Evolutionary conservation across 2,329 filamentous ascomycete genomes (phyloP).

Genomic region (Stagonosporopsis tanaceti): DNA sequence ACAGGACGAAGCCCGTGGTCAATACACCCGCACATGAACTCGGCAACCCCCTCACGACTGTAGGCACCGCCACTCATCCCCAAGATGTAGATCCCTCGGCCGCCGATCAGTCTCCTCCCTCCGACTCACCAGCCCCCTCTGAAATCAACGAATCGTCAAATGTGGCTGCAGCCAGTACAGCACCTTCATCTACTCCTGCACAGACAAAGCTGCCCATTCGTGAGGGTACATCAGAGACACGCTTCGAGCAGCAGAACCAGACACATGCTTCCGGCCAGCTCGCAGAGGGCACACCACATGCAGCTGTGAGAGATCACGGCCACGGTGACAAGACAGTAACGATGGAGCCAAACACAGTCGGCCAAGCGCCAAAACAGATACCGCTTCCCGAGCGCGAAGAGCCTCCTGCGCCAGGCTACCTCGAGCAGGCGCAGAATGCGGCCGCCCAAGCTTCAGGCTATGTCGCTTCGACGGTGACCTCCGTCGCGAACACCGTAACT

Average conservation of each 20-base stretch:
- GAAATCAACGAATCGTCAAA: slow-evolving; percentile 19
- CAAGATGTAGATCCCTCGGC: slow-evolving; percentile 31
- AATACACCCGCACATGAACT: slow-evolving; percentile 41
- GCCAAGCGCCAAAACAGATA: slow-evolving; percentile 59
- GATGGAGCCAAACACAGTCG: slow-evolving; percentile 58
- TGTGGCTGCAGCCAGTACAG: slow-evolving; percentile 2
- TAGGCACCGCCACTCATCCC: slow-evolving; percentile 50
- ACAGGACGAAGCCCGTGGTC: slow-evolving; percentile 35
- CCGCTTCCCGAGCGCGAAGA: slow-evolving; percentile 47
- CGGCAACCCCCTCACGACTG: slow-evolving; percentile 39
- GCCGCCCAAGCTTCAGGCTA: slow-evolving; percentile 41
- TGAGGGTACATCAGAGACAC: slow-evolving; percentile 53
- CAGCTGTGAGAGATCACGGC: slow-evolving; percentile 51
- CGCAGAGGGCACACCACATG: slow-evolving; percentile 53
- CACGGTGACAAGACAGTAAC: slow-evolving; percentile 55
- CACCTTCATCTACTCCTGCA: slow-evolving; percentile 19
- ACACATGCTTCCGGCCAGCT: slow-evolving; percentile 57
- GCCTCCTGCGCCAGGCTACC: slow-evolving; percentile 43
- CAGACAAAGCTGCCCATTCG: slow-evolving; percentile 39
- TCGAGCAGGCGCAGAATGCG: slow-evolving; percentile 55
- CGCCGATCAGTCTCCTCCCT: slow-evolving; percentile 30
- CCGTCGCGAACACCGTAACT: slow-evolving; percentile 44
- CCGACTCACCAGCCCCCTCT: slow-evolving; percentile 31
- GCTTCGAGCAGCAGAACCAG: slow-evolving; percentile 51
- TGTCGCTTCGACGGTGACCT: slow-evolving; percentile 40